These are phyloP conservation scores for Cladosporium cucumerinum DNA, from an alignment of 2,329 filamentous ascomycete species.

Conservation along the genomic window DNA sequence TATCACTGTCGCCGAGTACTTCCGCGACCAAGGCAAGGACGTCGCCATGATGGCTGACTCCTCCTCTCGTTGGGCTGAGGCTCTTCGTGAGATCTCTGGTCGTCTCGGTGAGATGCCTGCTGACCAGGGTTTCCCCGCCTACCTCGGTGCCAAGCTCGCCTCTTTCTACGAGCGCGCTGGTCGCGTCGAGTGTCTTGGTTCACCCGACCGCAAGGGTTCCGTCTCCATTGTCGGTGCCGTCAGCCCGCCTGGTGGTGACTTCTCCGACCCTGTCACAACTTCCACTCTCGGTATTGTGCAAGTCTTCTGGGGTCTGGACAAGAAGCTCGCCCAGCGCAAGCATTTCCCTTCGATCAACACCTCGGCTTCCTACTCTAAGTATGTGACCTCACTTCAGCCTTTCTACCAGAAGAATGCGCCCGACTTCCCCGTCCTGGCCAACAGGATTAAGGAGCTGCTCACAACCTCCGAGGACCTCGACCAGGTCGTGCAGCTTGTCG, in stretches of 20 bases:
- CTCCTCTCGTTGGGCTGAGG: constrained; percentile 96
- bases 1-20: constrained; percentile 94
- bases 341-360: constrained; percentile 99
- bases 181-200: constrained; percentile 78
- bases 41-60: constrained; percentile 99
- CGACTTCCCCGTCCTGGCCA: constrained; percentile 87
- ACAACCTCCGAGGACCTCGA: constrained; percentile 96
- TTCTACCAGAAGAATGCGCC: constrained; percentile 93
- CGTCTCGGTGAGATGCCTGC: constrained; percentile 99
- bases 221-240: constrained; percentile 98
- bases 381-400: constrained; percentile 81
- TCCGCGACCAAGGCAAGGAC: constrained; percentile 92
- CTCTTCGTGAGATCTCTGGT: constrained; percentile 96
- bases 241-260: constrained; percentile 96
- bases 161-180: constrained; percentile 99
- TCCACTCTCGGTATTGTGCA: constrained; percentile 96
- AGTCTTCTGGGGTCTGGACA: constrained; percentile 99
- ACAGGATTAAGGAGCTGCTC: constrained; percentile 89
- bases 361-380: constrained; percentile 91
- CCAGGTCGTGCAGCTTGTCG: constrained; percentile 96
- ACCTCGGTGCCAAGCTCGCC: constrained; percentile 91
- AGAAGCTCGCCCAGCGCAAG: constrained; percentile 98
- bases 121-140: constrained; percentile 98
- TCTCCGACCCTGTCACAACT: constrained; percentile 94
- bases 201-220: constrained; percentile 82